Conservation (phyloP, 768 basidiomycete genomes). For the Lentinula sp. region DNA sequence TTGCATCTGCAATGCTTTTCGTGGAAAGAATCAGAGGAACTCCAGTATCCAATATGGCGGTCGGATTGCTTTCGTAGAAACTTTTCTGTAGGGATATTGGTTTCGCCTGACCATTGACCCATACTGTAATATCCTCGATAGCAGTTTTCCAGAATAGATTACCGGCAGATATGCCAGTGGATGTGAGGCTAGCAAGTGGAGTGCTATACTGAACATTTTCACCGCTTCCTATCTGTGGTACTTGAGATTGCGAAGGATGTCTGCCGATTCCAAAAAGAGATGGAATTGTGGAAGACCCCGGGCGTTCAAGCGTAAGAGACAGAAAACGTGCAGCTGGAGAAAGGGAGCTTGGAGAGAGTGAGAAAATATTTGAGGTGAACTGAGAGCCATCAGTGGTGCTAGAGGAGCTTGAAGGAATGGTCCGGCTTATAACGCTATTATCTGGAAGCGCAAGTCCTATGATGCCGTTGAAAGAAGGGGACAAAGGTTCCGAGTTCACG, state of each 20-base stretch:
- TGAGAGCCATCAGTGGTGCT: slow-evolving; percentile 60
- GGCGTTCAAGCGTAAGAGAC: slow-evolving; percentile 62
- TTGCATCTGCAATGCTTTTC: slow-evolving; percentile 56
- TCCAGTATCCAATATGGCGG: slow-evolving; percentile 70
- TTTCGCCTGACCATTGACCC: slow-evolving; percentile 26
- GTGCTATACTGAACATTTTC: neutral
- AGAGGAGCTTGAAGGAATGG: slow-evolving; percentile 40
- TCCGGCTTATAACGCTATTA: slow-evolving; percentile 58
- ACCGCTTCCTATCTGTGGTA: slow-evolving; percentile 4
- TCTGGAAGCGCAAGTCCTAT: slow-evolving; percentile 71
- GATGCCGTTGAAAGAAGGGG: slow-evolving; percentile 54
- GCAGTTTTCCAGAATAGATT: slow-evolving; percentile 54
- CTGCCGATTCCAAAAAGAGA: slow-evolving; percentile 63
- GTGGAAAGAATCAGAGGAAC: slow-evolving; percentile 63
- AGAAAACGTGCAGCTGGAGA: slow-evolving; percentile 62
- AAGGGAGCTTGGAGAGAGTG: slow-evolving; percentile 44
- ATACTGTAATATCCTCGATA: slow-evolving; percentile 30
- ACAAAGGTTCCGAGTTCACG: slow-evolving; percentile 53
- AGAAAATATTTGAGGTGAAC: slow-evolving; percentile 66
- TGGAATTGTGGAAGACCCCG: slow-evolving; percentile 51
- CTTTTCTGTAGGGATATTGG: slow-evolving; percentile 23
- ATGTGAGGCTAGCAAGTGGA: slow-evolving; percentile 1
- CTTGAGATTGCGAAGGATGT: slow-evolving; percentile 37
- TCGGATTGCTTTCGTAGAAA: slow-evolving; percentile 35
- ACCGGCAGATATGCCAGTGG: slow-evolving; percentile 31